Evolutionary conservation across 208 protist genomes (phyloP), one percentile per base, ranked within the genome.

Genomic region (Trypanosoma congolense): DNA sequence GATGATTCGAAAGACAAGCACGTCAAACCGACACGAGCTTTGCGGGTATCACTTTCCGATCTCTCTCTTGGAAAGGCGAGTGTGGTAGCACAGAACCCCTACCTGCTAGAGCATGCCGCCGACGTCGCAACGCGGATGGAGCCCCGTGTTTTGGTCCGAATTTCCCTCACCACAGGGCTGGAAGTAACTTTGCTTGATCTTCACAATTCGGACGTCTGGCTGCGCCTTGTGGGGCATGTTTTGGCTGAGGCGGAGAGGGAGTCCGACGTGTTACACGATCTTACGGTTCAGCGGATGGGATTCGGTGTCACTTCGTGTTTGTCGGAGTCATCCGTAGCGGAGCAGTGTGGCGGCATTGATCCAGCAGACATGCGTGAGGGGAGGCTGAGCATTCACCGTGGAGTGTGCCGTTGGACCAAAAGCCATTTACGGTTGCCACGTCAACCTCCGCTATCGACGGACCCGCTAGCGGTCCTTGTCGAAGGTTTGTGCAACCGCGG

Each of bases 401-500:
- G 82, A 18, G 64, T 62, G 1, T 94, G 84, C 52, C 65, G 80
- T 1, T 74, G 83, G 0, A 78, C 78, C 12, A 77, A 86, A 14
- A 87, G 90, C 58, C 65, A 87, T 61, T 70, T 81, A 4, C 83
- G 83, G 26, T 92, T 94, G 53, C 58, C 48, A 14, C 49, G 45
- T 16, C 22, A 57, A 44, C 40, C 22, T 41, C 25, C 55, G 4
- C 31, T 25, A 26, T 14, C 16, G 33, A 67, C 69, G 18, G 80
- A 87, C 47, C 55, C 70, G 21, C 70, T 90, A 4, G 65, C 69
- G 2, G 58, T 87, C 5, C 72, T 92, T 38, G 46, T 92, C 2
- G 81, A 94, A 31, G 83, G 87, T 8, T 65, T 94, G n/a, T 84
- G 82, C 51, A 94, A 94, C 55, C 80, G 84, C 28, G 87, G 87